phyloP scores from a whole-genome alignment of 2,329 filamentous ascomycete species.

The Tympanopsis confertula region DNA sequence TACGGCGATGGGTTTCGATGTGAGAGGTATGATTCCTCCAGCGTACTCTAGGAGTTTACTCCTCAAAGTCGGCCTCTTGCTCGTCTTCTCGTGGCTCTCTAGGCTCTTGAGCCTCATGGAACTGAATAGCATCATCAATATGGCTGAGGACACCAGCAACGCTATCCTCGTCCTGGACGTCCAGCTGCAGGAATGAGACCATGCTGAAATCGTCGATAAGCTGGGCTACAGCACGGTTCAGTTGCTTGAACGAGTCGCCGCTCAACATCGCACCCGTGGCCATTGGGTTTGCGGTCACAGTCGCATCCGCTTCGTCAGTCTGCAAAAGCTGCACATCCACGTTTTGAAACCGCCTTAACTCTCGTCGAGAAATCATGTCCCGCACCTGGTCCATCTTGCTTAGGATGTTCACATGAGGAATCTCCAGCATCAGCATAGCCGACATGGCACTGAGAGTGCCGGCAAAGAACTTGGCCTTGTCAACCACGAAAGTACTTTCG shows the following conservation, averaged over 20 bases:
- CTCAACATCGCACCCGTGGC: conserved; percentile 44
- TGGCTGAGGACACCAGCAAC: conserved; percentile 75
- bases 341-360: conserved; percentile 80
- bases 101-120: conserved; percentile 84
- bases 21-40: too few relatives aligned
- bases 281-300: not conserved
- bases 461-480: conserved; percentile 93
- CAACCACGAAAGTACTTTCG: conserved; percentile 89
- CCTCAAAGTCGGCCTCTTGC: conserved; percentile 31
- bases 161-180: conserved; percentile 85
- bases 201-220: conserved; percentile 97
- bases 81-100: conserved; percentile 63
- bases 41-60: too few relatives aligned
- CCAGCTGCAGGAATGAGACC: conserved; percentile 86
- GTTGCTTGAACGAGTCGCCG: conserved; percentile 66
- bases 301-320: conserved; percentile 38
- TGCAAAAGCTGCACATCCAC: conserved; percentile 75
- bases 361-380: conserved; percentile 74
- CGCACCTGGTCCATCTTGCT: conserved; percentile 97
- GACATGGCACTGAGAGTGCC: conserved; percentile 95
- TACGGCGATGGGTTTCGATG: too few relatives aligned
- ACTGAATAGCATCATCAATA: conserved; percentile 90
- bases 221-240: conserved; percentile 80
- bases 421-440: conserved; percentile 96
- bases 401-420: conserved; percentile 90